Conservation (phyloP, 768 basidiomycete species). For the Pulveroboletus sp. region DNA sequence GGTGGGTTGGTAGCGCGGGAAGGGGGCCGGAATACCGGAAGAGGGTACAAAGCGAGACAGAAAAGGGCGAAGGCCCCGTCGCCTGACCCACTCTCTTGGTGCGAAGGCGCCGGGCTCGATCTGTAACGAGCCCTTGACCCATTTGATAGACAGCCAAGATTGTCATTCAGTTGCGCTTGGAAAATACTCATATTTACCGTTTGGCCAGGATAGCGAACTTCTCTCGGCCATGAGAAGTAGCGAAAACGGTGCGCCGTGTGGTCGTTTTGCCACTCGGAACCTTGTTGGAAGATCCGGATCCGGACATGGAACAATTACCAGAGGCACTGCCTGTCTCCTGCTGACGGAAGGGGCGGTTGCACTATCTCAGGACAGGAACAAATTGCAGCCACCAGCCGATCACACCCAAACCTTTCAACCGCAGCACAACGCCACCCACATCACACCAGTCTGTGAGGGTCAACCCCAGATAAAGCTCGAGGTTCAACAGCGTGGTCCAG, state of each 20-base stretch:
- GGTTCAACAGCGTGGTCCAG: constrained; percentile 24
- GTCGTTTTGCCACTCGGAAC: constrained; percentile 23
- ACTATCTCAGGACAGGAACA: constrained; percentile 30
- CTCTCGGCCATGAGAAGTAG: constrained; percentile 9
- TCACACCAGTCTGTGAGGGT: constrained; percentile 6
- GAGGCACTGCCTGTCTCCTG: constrained; percentile 26
- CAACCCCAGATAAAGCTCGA: constrained; percentile 24
- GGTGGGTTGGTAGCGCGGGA: constrained; percentile 70
- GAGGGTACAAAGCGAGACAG: constrained; percentile 26
- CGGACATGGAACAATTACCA: constrained; percentile 26
- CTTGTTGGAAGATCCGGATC: constrained; percentile 31
- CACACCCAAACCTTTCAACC: constrained; percentile 16
- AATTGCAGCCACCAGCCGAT: constrained; percentile 25
- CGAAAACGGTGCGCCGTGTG: constrained; percentile 26
- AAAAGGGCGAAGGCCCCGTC: constrained; percentile 25
- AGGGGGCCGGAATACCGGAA: constrained; percentile 32
- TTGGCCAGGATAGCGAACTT: constrained; percentile 23
- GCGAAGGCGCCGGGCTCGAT: constrained; percentile 12
- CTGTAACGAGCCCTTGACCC: constrained; percentile 22
- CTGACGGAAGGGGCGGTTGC: constrained; percentile 16
- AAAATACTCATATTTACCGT: constrained; percentile 15
- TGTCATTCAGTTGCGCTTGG: constrained; percentile 12
- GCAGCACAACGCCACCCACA: constrained; percentile 17
- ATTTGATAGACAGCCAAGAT: constrained; percentile 7
- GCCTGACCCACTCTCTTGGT: constrained; percentile 17